Evolutionary conservation across 1,139 yeast genomes (phyloP), one percentile per base, ranked within the genome.

Genomic region (Scheffersomyces titani): DNA sequence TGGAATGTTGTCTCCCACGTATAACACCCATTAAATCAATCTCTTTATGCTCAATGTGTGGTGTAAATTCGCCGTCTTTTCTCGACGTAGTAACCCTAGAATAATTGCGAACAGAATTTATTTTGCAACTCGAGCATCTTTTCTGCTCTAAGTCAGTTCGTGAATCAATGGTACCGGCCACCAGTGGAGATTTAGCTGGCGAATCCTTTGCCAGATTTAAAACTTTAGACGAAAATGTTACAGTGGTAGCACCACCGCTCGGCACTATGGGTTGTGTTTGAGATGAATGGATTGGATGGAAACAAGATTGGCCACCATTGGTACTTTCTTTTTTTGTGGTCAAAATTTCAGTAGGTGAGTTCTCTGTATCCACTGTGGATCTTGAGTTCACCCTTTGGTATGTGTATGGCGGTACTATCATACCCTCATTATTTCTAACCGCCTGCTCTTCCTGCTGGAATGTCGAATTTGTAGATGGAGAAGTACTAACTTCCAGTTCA

Each of bases 391-490:
- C 2, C 2, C 40, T 30, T 30, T 13, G 40, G 9, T 30, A 13
- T 30, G 11, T 30, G 4, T 11, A 16, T 30, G 40, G 40, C 16
- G 16, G 40, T 5, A 3, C 13, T 30, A 30, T 30, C 40, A 11
- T 30, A 30, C 40, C 13, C 3, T 30, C 40, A 9, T 30, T 30
- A 9, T 30, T 30, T 13, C 40, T 30, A 3, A 30, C 13, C 40
- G 13, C 40, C n/a, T 54, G 51, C 44, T 61, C 62, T 13, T 61
- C 66, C 24, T 63, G 63, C 44, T 59, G 65, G 56, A 65, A 64
- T 6, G 72, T 63, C 7, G 68, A 61, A 55, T 66, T 58, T 3
- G 70, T 65, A 20, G 72, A 63, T 18, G 68, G 65, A 6, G 71
- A 62, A 5, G 65, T 61, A 5, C 60, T 56, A 2, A 55, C 62